Evolutionary conservation across 1,284 basidiomycete species (phyloP).

Genomic region (Heterobasidion irregulare): DNA sequence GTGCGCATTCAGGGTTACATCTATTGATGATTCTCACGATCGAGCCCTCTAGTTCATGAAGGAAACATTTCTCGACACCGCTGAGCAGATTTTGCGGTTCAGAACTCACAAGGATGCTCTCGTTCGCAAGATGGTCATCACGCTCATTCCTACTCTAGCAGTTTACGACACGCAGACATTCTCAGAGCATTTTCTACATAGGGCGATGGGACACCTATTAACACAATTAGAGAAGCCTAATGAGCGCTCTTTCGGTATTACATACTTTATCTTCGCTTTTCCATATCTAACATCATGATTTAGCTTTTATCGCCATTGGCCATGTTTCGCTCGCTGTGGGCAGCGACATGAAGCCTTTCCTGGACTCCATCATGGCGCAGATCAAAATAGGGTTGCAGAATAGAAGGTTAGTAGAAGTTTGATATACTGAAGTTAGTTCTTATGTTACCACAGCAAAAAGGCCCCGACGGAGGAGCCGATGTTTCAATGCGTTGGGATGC

Average conservation of each 20-base stretch:
- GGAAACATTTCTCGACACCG: constrained; percentile 82
- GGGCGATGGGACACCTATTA: constrained; percentile 86
- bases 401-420: constrained; percentile 54
- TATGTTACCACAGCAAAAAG: constrained; percentile 59
- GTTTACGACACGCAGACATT: constrained; percentile 91
- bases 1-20: constrained; percentile 29
- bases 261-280: not conserved
- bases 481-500: constrained; percentile 96
- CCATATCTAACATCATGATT: constrained; percentile 6
- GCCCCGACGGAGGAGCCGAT: constrained; percentile 92
- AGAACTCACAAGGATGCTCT: constrained; percentile 82
- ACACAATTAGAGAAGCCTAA: constrained; percentile 84
- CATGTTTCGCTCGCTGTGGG: constrained; percentile 90
- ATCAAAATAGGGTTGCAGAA: constrained; percentile 86
- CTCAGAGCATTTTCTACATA: constrained; percentile 81
- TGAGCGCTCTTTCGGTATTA: constrained; percentile 80
- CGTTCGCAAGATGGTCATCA: constrained; percentile 89
- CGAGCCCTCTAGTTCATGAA: constrained; percentile 72
- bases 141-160: constrained; percentile 90
- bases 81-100: constrained; percentile 88
- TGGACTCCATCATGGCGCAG: constrained; percentile 87
- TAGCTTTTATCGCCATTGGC: constrained; percentile 94
- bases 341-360: constrained; percentile 93
- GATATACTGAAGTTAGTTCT: constrained; percentile 9
- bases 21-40: not conserved